Percentiles rank a stretch among this genome's conserved stretches.
These are phyloP conservation scores for Ophiosphaerella herpotricha DNA, from an alignment of 2,329 filamentous ascomycete genomes.

Conservation along the genomic window DNA sequence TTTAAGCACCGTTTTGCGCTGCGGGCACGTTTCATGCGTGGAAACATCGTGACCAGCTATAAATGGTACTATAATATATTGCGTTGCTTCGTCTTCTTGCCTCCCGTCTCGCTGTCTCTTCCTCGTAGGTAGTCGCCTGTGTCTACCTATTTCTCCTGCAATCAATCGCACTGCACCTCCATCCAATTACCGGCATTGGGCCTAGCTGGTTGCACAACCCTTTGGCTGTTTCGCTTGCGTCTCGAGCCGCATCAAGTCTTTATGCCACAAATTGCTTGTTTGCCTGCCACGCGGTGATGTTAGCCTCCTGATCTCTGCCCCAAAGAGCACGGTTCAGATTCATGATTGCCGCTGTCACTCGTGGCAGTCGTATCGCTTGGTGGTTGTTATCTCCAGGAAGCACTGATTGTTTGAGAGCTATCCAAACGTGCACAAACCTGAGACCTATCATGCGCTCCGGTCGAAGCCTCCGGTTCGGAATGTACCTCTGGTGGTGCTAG, in stretches of 20 bases:
- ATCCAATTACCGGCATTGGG: conserved; percentile 36
- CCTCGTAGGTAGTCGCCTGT: conserved; percentile 8
- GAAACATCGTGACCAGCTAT: conserved; percentile 28
- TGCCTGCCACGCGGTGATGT: neutral
- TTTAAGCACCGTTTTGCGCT: conserved; percentile 19
- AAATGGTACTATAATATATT: conserved; percentile 42
- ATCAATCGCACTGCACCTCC: conserved; percentile 30
- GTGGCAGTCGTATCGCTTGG: too few species aligned
- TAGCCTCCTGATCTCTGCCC: neutral
- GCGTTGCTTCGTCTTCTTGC: conserved; percentile 24
- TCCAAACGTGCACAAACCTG: too few species aligned
- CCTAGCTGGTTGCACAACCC: neutral
- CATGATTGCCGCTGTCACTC: too few species aligned
- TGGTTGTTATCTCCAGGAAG: too few species aligned
- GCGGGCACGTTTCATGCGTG: conserved; percentile 26
- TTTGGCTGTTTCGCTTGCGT: conserved; percentile 2
- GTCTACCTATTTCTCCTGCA: conserved; percentile 17
- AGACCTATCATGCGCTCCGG: too few species aligned
- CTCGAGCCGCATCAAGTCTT: conserved; percentile 3
- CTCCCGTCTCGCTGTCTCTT: conserved; percentile 5
- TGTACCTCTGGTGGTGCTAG: too few species aligned
- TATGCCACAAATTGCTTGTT: neutral
- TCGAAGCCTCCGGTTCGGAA: too few species aligned
- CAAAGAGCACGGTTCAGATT: too few species aligned
- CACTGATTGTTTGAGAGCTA: too few species aligned